Conservation (phyloP, 306 rosid species). For the Cicer judaicum region DNA sequence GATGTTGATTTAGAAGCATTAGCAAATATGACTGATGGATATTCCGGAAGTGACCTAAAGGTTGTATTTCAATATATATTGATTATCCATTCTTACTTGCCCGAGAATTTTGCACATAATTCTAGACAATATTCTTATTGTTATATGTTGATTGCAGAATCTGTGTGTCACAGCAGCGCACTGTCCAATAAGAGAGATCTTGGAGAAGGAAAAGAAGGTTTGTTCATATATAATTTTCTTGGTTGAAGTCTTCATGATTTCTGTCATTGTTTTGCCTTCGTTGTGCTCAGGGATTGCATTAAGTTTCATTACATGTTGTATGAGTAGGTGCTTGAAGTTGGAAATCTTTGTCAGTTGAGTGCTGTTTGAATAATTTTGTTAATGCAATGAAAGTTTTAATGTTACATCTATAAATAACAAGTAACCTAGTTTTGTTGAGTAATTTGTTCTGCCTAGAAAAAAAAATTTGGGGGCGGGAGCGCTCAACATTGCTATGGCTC, state of each 20-base stretch:
- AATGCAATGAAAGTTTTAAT: background rate
- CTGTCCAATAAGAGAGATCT: slow-evolving; percentile 55
- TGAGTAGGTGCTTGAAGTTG: slow-evolving; percentile 1
- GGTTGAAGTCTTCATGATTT: background rate
- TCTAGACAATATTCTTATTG: slow-evolving; percentile 31
- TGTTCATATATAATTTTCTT: slow-evolving; percentile 29
- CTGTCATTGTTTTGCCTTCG: background rate
- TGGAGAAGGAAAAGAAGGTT: slow-evolving; percentile 66
- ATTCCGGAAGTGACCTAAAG: slow-evolving; percentile 95
- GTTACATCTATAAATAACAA: background rate
- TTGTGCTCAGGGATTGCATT: slow-evolving; percentile 12
- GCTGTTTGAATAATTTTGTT: background rate
- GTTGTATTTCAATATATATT: slow-evolving; percentile 48
- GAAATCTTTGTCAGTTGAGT: background rate
- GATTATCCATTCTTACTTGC: slow-evolving; percentile 30
- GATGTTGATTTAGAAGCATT: slow-evolving; percentile 78
- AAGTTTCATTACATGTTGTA: slow-evolving; percentile 22
- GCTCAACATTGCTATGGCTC: too few relatives aligned
- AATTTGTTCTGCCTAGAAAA: background rate
- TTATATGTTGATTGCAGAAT: slow-evolving; percentile 51
- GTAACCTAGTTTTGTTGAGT: background rate
- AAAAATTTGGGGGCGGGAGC: too few relatives aligned
- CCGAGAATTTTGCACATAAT: slow-evolving; percentile 24
- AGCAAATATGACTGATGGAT: slow-evolving; percentile 90
- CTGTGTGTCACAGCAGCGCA: slow-evolving; percentile 55